phyloP scores from a whole-genome alignment of 2,329 filamentous ascomycete species.

The Stachybotrys chlorohalonatus region DNA sequence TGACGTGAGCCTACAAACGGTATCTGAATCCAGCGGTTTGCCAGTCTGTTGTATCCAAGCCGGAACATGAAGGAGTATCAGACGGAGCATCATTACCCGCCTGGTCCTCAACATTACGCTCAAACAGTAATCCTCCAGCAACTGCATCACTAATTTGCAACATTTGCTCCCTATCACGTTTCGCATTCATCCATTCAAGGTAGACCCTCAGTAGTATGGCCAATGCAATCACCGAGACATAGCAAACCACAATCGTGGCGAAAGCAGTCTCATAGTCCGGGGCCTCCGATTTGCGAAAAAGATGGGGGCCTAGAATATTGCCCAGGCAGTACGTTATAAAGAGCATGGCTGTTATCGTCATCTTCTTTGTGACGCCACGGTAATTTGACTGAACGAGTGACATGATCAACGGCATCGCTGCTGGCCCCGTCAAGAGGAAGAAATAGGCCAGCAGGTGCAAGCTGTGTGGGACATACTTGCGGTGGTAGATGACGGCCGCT shows the following conservation, averaged over 20 bases:
- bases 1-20: slow-evolving; percentile 26
- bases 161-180: slow-evolving; percentile 12
- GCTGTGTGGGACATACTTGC: slow-evolving; percentile 27
- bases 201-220: slow-evolving; percentile 36
- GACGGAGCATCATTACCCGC: slow-evolving; percentile 33
- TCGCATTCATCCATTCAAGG: slow-evolving; percentile 34
- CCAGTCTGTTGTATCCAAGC: slow-evolving; percentile 47
- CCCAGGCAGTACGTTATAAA: slow-evolving; percentile 47
- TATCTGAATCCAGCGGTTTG: slow-evolving; percentile 51
- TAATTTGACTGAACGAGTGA: slow-evolving; percentile 47
- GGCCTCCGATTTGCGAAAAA: slow-evolving; percentile 40
- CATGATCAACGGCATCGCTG: slow-evolving; percentile 44
- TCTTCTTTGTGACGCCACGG: slow-evolving; percentile 50
- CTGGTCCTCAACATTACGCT: slow-evolving; percentile 27
- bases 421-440: slow-evolving; percentile 42
- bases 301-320: slow-evolving; percentile 47
- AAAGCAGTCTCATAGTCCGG: slow-evolving; percentile 46
- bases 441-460: slow-evolving; percentile 50
- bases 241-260: slow-evolving; percentile 46
- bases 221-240: slow-evolving; percentile 37
- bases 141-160: no score
- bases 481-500: slow-evolving; percentile 42
- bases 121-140: slow-evolving; percentile 7
- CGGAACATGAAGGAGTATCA: no score
- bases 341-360: slow-evolving; percentile 46